Evolutionary conservation across 805 yeast species (phyloP), one percentile per base, ranked within the genome.

Genomic region (Metschnikowia amazonensis): DNA sequence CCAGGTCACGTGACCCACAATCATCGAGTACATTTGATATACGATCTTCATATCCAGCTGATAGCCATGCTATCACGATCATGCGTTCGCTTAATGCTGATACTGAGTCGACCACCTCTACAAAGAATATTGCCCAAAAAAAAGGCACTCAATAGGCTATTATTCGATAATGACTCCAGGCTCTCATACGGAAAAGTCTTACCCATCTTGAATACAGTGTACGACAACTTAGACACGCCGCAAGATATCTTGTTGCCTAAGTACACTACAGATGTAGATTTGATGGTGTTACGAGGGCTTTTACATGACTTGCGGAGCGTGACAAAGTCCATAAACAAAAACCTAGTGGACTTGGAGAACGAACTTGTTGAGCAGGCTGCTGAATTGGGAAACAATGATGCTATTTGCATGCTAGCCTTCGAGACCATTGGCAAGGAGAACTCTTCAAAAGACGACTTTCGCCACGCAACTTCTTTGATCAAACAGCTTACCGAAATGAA

Each of bases 281-380:
- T 89, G 45, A 77, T 87, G 79, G 60, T 75, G 3, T 80, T 87
- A 68, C 87, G 86, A 60, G 73, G 76, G 24, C 81, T 86, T 0
- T 65, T 89, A 23, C 81, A 79, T 38, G 79, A 77, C 43, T 70
- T 85, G 42, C 63, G 96, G 35, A 69, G 66, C 5, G 73, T 77
- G 28, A 79, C 90, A 1, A 82, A 82, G 47, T 70, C 83, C 0
- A 70, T 77, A 2, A 82, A 84, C 54, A 74, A 60, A 42, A 67
- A 80, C 49, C 65, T 84, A 17, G 67, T 84, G 4, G 77, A 68
- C 11, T 66, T 88, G 29, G 96, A 89, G 59, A 79, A 81, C 51
- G 82, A 79, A 51, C 62, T 90, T 17, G 75, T 89, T n/a, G 95
- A 89, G 48, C 76, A 75, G 42, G 88, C 96, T 11, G 96, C 96